A percentile compares a stretch with the other conserved stretches of the same genome.
These are phyloP conservation scores for Dryas alaskensis DNA, from an alignment of 306 rosid species.

Conservation along the genomic window DNA sequence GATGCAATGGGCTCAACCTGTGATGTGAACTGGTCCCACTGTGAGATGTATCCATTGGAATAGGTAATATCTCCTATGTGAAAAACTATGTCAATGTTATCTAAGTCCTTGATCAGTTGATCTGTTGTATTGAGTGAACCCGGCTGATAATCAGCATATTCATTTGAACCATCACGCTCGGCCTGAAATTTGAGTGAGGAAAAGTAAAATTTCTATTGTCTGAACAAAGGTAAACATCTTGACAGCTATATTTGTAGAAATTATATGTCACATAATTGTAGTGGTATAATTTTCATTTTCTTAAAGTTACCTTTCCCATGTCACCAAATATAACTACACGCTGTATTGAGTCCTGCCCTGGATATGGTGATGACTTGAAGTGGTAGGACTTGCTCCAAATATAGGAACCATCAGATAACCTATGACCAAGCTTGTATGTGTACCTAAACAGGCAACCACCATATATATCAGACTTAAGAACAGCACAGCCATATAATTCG, in stretches of 20 bases:
- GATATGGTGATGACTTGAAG: conserved; percentile 81
- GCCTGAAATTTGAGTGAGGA: conserved; percentile 45
- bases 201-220: background rate
- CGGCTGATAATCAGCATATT: conserved; percentile 66
- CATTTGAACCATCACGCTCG: conserved; percentile 88
- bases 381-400: conserved; percentile 46
- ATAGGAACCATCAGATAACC: conserved; percentile 23
- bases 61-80: conserved; percentile 81
- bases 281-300: background rate
- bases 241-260: background rate
- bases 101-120: conserved; percentile 67
- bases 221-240: background rate
- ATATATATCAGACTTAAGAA: background rate
- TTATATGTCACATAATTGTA: background rate
- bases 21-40: conserved; percentile 92
- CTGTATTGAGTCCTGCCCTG: conserved; percentile 79
- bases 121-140: conserved; percentile 86
- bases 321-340: conserved; percentile 80
- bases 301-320: conserved; percentile 75
- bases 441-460: conserved; percentile 27
- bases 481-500: background rate
- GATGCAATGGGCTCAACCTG: conserved; percentile 88
- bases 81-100: conserved; percentile 73
- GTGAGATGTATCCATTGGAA: conserved; percentile 84
- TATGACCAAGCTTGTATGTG: conserved; percentile 35